Conservation (phyloP, 805 yeast species). For the Saccharomycopsis guyanensis region DNA sequence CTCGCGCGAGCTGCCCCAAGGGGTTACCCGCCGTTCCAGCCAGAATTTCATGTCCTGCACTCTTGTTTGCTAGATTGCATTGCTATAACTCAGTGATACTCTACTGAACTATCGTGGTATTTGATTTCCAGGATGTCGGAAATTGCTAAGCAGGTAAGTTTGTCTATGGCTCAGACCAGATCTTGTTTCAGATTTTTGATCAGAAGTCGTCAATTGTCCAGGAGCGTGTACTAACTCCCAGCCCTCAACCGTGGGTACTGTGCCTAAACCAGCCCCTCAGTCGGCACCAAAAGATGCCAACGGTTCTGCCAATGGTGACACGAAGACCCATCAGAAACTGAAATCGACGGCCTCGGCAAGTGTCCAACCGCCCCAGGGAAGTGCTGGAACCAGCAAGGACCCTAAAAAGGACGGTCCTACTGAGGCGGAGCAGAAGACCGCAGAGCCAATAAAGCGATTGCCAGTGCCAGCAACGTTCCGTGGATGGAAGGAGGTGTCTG, state of each 20-base stretch:
- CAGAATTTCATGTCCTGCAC: no score
- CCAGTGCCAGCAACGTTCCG: constrained; percentile 61
- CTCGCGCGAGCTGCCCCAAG: no score
- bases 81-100: neutral
- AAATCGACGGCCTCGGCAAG: neutral
- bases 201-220: no score
- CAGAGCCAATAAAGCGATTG: constrained; percentile 30
- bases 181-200: no score
- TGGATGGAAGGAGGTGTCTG: constrained; percentile 94
- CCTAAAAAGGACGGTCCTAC: neutral
- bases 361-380: no score
- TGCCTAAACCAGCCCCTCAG: neutral
- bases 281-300: neutral
- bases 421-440: neutral
- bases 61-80: neutral
- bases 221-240: no score
- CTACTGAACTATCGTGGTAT: no score
- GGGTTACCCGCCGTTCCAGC: neutral
- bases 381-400: neutral
- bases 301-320: constrained; percentile 1
- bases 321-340: neutral
- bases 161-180: no score
- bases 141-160: no score
- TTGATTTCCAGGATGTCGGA: no score
- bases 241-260: neutral